phyloP scores from a whole-genome alignment of 345 rosid species.

The Citrus mangshanensis region DNA sequence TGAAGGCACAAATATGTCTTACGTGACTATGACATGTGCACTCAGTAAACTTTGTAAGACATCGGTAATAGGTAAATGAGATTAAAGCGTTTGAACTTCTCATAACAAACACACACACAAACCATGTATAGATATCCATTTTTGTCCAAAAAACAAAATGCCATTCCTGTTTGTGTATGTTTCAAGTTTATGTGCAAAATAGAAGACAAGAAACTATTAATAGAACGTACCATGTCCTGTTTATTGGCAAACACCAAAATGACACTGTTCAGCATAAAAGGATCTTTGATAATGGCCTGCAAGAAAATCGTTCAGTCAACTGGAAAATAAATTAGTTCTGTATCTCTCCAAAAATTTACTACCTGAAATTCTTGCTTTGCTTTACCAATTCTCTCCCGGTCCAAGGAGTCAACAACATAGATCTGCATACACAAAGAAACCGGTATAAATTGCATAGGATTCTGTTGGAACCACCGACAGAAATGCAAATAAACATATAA shows the following conservation, averaged over 20 bases:
- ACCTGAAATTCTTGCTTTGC: slow-evolving; percentile 98
- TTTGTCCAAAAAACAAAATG: not conserved
- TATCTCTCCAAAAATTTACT: slow-evolving; percentile 23
- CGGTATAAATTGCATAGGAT: not conserved
- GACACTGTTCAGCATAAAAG: slow-evolving; percentile 92
- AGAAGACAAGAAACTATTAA: slow-evolving; percentile 1
- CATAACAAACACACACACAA: not conserved
- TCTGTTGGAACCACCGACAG: not conserved
- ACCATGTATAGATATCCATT: not conserved
- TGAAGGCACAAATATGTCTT: not conserved
- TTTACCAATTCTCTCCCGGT: slow-evolving; percentile 87
- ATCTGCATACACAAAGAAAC: slow-evolving; percentile 47
- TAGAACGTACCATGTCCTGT: slow-evolving; percentile 87
- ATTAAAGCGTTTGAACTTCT: not conserved
- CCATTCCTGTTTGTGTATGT: not conserved
- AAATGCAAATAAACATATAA: not conserved
- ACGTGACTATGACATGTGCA: not conserved
- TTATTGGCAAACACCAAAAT: slow-evolving; percentile 98
- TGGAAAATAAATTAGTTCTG: slow-evolving; percentile 21
- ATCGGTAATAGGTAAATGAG: not conserved
- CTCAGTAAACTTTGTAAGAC: not conserved
- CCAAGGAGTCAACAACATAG: slow-evolving; percentile 97
- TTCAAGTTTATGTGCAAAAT: not conserved
- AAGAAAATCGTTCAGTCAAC: slow-evolving; percentile 23
- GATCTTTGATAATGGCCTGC: slow-evolving; percentile 93